Evolutionary conservation across 768 basidiomycete species (phyloP).

Genomic region (Aureoboletus auriporus): DNA sequence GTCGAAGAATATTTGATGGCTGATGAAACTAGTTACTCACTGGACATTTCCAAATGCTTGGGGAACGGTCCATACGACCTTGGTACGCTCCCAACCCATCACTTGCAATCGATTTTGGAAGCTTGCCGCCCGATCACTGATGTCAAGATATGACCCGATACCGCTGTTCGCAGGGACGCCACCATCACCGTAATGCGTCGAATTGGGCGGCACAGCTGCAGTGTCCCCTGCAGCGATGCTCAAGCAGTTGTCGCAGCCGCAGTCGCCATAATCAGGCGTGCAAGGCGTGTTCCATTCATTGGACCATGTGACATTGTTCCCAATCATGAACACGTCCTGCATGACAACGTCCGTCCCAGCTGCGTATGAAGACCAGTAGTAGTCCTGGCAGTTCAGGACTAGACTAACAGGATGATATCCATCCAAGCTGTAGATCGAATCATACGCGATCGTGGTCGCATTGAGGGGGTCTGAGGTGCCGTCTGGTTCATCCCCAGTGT

Average conservation of each 20-base stretch:
- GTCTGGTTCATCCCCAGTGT: constrained; percentile 73
- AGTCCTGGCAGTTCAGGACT: constrained; percentile 65
- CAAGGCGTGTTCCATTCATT: constrained; percentile 59
- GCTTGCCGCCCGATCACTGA: constrained; percentile 62
- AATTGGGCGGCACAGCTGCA: constrained; percentile 23
- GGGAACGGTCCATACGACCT: constrained; percentile 76
- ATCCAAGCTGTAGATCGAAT: constrained; percentile 57
- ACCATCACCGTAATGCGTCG: constrained; percentile 10
- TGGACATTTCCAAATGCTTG: constrained; percentile 61
- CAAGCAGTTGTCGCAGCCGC: constrained; percentile 67
- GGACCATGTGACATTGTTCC: constrained; percentile 65
- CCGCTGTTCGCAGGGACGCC: constrained; percentile 28
- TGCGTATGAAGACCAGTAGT: constrained; percentile 55
- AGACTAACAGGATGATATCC: constrained; percentile 66
- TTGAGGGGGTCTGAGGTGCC: constrained; percentile 65
- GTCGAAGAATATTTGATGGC: constrained; percentile 1
- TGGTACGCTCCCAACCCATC: constrained; percentile 64
- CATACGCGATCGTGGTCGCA: constrained; percentile 46
- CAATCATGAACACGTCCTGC: constrained; percentile 52
- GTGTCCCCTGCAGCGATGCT: constrained; percentile 41
- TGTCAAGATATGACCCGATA: constrained; percentile 52
- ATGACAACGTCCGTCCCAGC: constrained; percentile 66
- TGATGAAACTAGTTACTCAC: too few relatives aligned
- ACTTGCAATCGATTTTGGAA: constrained; percentile 55
- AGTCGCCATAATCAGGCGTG: constrained; percentile 63